These are phyloP conservation scores for Herpetomonas muscarum DNA, from an alignment of 208 protist species.

Conservation along the genomic window DNA sequence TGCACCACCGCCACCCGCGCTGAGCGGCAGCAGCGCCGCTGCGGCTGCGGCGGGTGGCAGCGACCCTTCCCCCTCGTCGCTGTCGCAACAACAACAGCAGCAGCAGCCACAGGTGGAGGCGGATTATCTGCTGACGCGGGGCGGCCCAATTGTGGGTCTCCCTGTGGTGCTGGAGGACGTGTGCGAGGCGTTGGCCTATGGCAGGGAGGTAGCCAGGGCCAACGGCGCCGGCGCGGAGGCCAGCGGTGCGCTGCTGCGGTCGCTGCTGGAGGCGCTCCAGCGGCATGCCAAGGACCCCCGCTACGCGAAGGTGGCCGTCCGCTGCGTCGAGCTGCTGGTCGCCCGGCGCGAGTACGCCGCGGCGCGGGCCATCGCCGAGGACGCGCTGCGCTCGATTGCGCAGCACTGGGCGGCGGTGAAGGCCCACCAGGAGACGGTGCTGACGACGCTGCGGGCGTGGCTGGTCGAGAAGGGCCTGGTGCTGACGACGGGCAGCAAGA, in stretches of 20 bases:
- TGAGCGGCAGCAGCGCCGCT: not conserved
- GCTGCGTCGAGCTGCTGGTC: slow-evolving; percentile 45
- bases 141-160: too few species aligned
- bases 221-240: not conserved
- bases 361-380: slow-evolving; percentile 14
- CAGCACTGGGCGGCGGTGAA: slow-evolving; percentile 19
- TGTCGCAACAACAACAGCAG: too few species aligned
- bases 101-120: too few species aligned
- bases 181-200: not conserved
- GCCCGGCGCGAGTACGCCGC: slow-evolving; percentile 22
- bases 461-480: slow-evolving; percentile 20
- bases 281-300: slow-evolving; percentile 36
- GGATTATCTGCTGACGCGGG: too few species aligned
- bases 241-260: not conserved
- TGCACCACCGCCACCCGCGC: not conserved
- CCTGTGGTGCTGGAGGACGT: not conserved
- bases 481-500: slow-evolving; percentile 3
- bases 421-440: slow-evolving; percentile 7
- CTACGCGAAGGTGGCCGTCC: slow-evolving; percentile 40
- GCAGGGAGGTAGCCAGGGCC: not conserved
- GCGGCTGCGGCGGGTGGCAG: not conserved
- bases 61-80: not conserved
- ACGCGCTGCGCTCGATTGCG: slow-evolving; percentile 12
- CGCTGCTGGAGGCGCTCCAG: slow-evolving; percentile 32
- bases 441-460: slow-evolving; percentile 21